These are phyloP conservation scores for Thermothielavioides terrestris DNA, from an alignment of 495 filamentous ascomycete species.

Conservation along the genomic window DNA sequence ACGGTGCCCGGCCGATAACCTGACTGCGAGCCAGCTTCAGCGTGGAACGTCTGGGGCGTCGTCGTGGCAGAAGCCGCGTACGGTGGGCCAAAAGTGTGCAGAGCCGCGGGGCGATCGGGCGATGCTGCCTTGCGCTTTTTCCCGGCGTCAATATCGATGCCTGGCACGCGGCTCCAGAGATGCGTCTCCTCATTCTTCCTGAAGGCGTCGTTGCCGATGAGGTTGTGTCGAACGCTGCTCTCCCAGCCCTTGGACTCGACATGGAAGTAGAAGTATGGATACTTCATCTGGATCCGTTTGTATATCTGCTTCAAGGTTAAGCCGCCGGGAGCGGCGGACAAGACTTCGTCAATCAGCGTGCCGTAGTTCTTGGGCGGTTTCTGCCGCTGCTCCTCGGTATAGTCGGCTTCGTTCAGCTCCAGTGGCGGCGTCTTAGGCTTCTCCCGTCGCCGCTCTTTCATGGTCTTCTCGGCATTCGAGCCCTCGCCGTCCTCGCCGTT, in stretches of 20 bases:
- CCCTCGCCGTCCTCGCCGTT: slow-evolving; percentile 42
- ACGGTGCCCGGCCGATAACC: slow-evolving; percentile 18
- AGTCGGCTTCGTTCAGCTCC: slow-evolving; percentile 59
- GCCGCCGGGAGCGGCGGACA: slow-evolving; percentile 61
- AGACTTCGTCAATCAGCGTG: slow-evolving; percentile 80
- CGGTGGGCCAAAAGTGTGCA: slow-evolving; percentile 22
- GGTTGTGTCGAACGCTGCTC: slow-evolving; percentile 91
- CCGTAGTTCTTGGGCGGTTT: slow-evolving; percentile 86
- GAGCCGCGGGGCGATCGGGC: slow-evolving; percentile 30
- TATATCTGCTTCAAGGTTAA: slow-evolving; percentile 93
- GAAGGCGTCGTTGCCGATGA: slow-evolving; percentile 83
- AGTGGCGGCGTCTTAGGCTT: slow-evolving; percentile 53
- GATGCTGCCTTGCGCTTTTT: slow-evolving; percentile 44
- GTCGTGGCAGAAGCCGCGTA: slow-evolving; percentile 17
- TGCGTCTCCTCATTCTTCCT: slow-evolving; percentile 61
- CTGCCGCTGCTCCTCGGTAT: slow-evolving; percentile 73
- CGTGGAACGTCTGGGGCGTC: slow-evolving; percentile 24
- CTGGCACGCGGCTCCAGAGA: slow-evolving; percentile 42
- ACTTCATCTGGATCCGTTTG: slow-evolving; percentile 73
- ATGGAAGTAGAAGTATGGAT: slow-evolving; percentile 83
- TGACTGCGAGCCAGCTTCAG: slow-evolving; percentile 16
- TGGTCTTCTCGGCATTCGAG: slow-evolving; percentile 37
- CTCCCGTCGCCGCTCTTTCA: slow-evolving; percentile 51
- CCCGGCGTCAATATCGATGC: slow-evolving; percentile 42
- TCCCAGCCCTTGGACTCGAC: slow-evolving; percentile 85